A percentile compares a stretch with the other conserved stretches of the same genome.
Conservation (phyloP, 768 basidiomycete genomes). For the Ephemerocybe angulata region DNA sequence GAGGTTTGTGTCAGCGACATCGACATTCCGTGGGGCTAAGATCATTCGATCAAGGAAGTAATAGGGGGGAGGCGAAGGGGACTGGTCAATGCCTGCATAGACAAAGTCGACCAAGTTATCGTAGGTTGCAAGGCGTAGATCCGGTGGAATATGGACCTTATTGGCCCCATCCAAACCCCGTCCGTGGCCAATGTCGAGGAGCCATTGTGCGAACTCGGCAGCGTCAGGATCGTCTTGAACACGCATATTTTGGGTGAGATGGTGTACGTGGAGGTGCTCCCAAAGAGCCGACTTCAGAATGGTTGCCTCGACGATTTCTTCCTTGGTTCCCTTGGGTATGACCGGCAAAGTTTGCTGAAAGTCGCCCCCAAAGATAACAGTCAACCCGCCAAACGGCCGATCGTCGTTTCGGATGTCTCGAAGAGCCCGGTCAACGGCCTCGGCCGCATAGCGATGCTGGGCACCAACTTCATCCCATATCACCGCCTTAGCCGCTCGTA, state of each 20-base stretch:
- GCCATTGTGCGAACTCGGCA: constrained; percentile 32
- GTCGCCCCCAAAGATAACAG: constrained; percentile 41
- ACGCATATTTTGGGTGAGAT: constrained; percentile 36
- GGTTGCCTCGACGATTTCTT: constrained; percentile 27
- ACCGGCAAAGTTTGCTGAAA: constrained; percentile 47
- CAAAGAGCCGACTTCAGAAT: constrained; percentile 16
- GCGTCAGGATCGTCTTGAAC: constrained; percentile 23
- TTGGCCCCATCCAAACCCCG: constrained; percentile 4
- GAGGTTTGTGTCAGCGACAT: constrained; percentile 30
- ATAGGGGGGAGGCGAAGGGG: constrained; percentile 12
- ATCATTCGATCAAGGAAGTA: constrained; percentile 34
- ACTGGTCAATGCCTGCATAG: constrained; percentile 4
- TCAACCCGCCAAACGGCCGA: constrained; percentile 36
- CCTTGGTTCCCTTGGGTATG: constrained; percentile 30
- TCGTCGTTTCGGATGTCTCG: constrained; percentile 25
- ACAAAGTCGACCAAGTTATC: constrained; percentile 1
- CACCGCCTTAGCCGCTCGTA: constrained; percentile 19
- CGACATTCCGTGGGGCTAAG: constrained; percentile 28
- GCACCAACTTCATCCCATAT: constrained; percentile 44
- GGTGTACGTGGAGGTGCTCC: constrained; percentile 7
- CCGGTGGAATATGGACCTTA: neutral
- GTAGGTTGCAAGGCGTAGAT: neutral
- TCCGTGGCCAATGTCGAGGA: constrained; percentile 35
- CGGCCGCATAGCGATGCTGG: constrained; percentile 33
- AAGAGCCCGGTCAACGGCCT: constrained; percentile 38